A percentile compares a stretch with the other conserved stretches of the same genome.
Conservation (phyloP, 495 filamentous ascomycete species). For the Symbiotaphrina buchneri region DNA sequence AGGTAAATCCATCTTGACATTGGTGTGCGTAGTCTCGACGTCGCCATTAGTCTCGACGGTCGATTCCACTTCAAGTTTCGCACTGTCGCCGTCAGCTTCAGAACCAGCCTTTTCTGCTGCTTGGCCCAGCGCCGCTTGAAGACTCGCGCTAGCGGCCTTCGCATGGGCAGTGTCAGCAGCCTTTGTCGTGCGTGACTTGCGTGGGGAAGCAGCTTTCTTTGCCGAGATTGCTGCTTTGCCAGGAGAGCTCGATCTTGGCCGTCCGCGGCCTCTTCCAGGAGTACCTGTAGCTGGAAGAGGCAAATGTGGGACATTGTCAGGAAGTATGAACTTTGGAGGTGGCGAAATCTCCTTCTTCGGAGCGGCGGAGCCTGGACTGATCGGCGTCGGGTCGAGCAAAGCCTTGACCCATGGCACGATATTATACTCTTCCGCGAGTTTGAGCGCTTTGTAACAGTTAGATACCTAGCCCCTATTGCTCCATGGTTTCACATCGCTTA, state of each 20-base stretch:
- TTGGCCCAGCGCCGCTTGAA: conserved; percentile 25
- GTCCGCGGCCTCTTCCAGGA: conserved; percentile 23
- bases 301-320: conserved; percentile 8
- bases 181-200: conserved; percentile 48
- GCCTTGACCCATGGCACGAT: conserved; percentile 78
- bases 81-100: conserved; percentile 23
- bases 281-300: conserved; percentile 10
- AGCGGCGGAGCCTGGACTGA: conserved; percentile 25
- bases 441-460: conserved; percentile 32
- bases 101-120: conserved; percentile 15
- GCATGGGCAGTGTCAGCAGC: conserved; percentile 25
- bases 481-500: conserved; percentile 17
- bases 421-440: conserved; percentile 61
- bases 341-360: conserved; percentile 42
- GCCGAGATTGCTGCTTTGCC: conserved; percentile 20
- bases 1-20: conserved; percentile 60
- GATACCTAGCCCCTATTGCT: conserved; percentile 4
- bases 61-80: conserved; percentile 46
- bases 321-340: conserved; percentile 36
- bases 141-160: conserved; percentile 21
- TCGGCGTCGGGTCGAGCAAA: conserved; percentile 60
- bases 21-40: conserved; percentile 45
- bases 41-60: conserved; percentile 28
- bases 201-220: conserved; percentile 34
- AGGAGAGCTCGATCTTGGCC: conserved; percentile 35